Conservation (phyloP, 306 rosid species). For the Quillaja saponaria region DNA sequence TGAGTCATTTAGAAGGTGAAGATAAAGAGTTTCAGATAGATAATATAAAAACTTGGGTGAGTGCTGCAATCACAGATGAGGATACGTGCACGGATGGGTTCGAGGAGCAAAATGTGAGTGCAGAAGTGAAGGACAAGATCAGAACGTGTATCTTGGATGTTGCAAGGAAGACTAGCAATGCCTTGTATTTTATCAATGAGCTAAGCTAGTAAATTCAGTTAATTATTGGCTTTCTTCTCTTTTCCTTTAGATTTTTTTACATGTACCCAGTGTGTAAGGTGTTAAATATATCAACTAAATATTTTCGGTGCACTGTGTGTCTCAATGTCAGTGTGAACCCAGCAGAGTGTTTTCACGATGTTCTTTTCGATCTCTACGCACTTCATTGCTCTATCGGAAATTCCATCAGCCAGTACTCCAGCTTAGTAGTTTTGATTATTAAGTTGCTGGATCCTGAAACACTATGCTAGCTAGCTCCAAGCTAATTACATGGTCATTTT, state of each 20-base stretch:
- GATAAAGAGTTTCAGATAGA: conserved; percentile 12
- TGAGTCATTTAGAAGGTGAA: conserved; percentile 8
- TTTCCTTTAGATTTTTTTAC: background rate
- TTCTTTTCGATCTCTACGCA: no score
- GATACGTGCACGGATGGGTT: conserved; percentile 44
- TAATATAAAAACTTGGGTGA: conserved; percentile 42
- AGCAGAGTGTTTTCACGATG: no score
- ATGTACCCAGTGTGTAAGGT: no score
- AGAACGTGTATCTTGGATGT: background rate
- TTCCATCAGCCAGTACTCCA: no score
- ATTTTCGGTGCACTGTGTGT: no score
- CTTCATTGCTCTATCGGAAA: no score
- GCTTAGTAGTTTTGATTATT: no score
- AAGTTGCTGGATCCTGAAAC: no score
- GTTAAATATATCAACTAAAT: no score
- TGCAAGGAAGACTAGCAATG: conserved; percentile 28
- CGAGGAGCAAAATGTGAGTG: conserved; percentile 10
- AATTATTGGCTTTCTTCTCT: background rate
- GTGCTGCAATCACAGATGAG: conserved; percentile 41
- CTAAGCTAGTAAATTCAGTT: background rate
- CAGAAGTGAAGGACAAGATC: conserved; percentile 12
- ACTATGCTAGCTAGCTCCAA: no score
- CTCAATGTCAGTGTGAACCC: no score
- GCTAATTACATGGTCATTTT: no score
- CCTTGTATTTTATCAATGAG: conserved; percentile 21